Base-by-base conservation (phyloP, 352 stramenopile species). In the Globisporangium yorkense region DNA sequence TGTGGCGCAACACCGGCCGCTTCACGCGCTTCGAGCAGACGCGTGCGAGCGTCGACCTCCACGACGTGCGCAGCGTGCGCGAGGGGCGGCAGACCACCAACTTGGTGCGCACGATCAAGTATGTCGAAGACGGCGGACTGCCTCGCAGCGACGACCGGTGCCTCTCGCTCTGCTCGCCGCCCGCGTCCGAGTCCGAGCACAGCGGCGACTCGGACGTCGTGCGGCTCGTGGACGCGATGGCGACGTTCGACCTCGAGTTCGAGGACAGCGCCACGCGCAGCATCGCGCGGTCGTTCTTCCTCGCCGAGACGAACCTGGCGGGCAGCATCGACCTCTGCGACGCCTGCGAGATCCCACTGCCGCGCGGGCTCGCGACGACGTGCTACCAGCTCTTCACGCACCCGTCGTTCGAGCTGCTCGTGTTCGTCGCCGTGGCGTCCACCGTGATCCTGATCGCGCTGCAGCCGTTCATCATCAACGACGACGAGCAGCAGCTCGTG, bases 101-200 rank as follows among this genome's bases (percentile, higher is more conserved):
- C 31, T 83, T 94, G 51, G 72, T 92, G 44, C 75, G 84, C 45
- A 94, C 84, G 3, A 86, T 89, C 61, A 94, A 94, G 64, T 94
- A 89, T 56, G 49, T 94, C 18, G 53, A 62, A 7, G 56, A 65
- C 3, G 63, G 77, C 0, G 63, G 72, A 9, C 62, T 92, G 12
- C 72, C 80, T 0, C 59, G 57, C 5, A 91, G 63, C 51, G 84
- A 93, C 59, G 77, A 88, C n/a, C 72, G 58, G 8, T 89, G 84
- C 46, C 65, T 93, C 8, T 93, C 84, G 37, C 59, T 93, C 24
- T 84, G 73, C 39, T 45, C 29, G 13, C 52, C 51, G 13, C 46
- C 27, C 21, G 37, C 33, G 24, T 2, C 37, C 33, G 33, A 39
- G 18, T 5, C 8, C n/a, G 50, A 27, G 15, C 16, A 5, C 13